Conservation (phyloP, 805 yeast species). For the Crinitomyces ghanaensis region DNA sequence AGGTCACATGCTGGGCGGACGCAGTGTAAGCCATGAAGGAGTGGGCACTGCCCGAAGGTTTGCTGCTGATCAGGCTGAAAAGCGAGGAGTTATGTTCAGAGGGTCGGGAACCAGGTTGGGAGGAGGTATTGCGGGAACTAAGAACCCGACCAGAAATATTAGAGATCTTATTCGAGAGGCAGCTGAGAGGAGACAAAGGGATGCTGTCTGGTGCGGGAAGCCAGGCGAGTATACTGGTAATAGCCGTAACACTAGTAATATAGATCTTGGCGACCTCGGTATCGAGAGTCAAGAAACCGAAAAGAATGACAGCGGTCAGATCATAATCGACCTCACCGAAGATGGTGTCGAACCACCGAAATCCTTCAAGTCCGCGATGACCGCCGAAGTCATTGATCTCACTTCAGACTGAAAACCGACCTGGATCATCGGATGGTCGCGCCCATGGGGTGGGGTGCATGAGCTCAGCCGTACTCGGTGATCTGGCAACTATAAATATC, state of each 20-base stretch:
- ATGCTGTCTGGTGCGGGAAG: conserved; percentile 19
- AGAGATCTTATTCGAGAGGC: conserved; percentile 45
- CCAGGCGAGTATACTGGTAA: neutral
- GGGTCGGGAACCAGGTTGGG: conserved; percentile 30
- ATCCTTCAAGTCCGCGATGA: neutral
- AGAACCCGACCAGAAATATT: conserved; percentile 22
- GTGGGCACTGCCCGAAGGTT: conserved; percentile 11
- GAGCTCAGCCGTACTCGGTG: too few species aligned
- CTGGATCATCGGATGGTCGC: too few species aligned
- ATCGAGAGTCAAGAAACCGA: conserved; percentile 7
- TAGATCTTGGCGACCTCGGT: conserved; percentile 12
- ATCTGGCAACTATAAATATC: too few species aligned
- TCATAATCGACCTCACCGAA: neutral
- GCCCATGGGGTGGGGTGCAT: too few species aligned
- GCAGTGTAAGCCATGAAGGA: conserved; percentile 1
- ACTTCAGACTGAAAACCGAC: too few species aligned
- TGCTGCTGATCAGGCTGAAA: conserved; percentile 23
- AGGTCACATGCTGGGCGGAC: conserved; percentile 35
- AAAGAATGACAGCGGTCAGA: neutral
- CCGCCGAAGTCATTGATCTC: too few species aligned
- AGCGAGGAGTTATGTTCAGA: conserved; percentile 27
- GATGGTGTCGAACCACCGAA: neutral
- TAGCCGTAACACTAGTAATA: too few species aligned
- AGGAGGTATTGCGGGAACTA: conserved; percentile 20
- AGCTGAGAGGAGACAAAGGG: conserved; percentile 40